Base-by-base conservation (phyloP, 2,329 filamentous ascomycete genomes). In the Aspergillus sp. region DNA sequence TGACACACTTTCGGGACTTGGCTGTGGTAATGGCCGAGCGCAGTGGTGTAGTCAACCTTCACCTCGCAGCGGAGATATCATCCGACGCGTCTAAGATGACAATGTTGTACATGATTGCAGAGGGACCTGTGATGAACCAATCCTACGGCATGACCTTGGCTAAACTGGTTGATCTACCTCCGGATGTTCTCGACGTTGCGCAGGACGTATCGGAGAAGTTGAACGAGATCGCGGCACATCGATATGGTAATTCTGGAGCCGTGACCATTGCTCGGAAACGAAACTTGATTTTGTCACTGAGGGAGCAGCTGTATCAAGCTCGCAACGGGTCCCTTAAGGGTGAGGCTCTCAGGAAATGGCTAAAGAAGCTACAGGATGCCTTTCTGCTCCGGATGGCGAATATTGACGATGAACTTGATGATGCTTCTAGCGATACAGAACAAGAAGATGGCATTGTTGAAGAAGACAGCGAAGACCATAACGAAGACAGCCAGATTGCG, bases 141-240 rank as follows among this genome's bases (percentile, higher is more conserved):
- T 83, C 89, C 56, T 98, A 98, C 59, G 93, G 93, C 0, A 78
- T 96, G n/a, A 77, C 83, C 0, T 76, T 96, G 3, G 90, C 91
- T 0, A 81, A 81, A 27, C 79, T 89, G 0, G 76, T 93, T 20
- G 83, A 86, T 0, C 77, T 95, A 5, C 89, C 91, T 0, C 64
- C 76, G 0, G 68, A 70, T 1, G 80, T 95, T 3, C 71, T 95
- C 2, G 71, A 83, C 5, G 75, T 79, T 27, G 91, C 90, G 0
- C 81, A 85, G 51, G 61, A 71, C 0, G 82, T 93, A 4, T 82
- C 86, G 0, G 72, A 74, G 3, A 77, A 77, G 19, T 69, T 96
- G 5, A 76, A 82, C 37, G 68, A 72, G 7, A 77, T 78, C 19
- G 74, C 76, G 17, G 77, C 82, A 48, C 74, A 74, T 22, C 82